Evolutionary conservation across 2,329 filamentous ascomycete genomes (phyloP), one percentile per base, ranked within the genome.

Genomic region (Aspergillus amoenus): DNA sequence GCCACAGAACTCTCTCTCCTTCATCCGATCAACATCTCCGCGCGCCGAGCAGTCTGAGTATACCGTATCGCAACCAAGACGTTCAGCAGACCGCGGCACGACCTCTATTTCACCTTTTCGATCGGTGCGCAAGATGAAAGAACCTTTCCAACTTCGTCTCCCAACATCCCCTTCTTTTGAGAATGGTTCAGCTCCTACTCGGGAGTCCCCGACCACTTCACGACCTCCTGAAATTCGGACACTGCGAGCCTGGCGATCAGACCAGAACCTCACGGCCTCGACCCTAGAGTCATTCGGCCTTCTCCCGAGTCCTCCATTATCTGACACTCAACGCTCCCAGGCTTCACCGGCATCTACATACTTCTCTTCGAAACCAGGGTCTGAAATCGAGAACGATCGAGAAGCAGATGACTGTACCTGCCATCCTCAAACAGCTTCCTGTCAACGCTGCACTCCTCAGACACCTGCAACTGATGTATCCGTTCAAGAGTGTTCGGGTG

Each of bases 121-220:
- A 15, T 75, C 73, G 1, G 73, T 75, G 9, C 68, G 70, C 17
- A 70, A 61, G 56, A 75, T 75, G 73, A 75, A 74, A 45, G 67
- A 74, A 49, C 73, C 73, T 13, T 75, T 75, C 37, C 72, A 72
- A 40, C 58, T 75, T 15, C 70, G 68, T 54, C 63, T 75, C 12
- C 72, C 73, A 8, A 54, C 63, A 6, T 75, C 73, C 2, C 73
- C 73, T 9, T 71, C 71, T 0, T 57, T 63, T 30, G 73, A 75
- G 42, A 66, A 60, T 15, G 61, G 56, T 3, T 34, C 62, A 50
- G 61, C 66, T 5, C 56, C 62, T 24, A 57, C 64, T 5, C 65
- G 59, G 21, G 65, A 66, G 15, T 58, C 54, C n/a, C 45, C n/a
- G 57, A 32, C 59, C 30, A 62, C 63, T 8, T 61, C 56, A 44